Evolutionary conservation across 1,284 basidiomycete species (phyloP), one percentile per base, ranked within the genome.

Genomic region (Grifola frondosa): DNA sequence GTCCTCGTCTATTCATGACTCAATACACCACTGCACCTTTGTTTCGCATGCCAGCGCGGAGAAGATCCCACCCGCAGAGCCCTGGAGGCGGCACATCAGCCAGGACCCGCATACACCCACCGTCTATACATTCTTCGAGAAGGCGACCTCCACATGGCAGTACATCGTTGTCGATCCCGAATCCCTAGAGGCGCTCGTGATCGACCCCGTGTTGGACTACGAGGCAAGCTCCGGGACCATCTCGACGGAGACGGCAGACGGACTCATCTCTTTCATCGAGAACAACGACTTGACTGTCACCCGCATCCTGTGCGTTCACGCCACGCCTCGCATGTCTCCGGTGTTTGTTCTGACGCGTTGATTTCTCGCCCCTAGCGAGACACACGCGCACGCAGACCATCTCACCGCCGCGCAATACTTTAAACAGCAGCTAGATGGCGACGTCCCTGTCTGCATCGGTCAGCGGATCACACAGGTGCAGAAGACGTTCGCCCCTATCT

Each of bases 371-470:
- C 28, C 10, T 35, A 69, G 68, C 5, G 68, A 72, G 48, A 70
- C 68, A 3, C 69, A 70, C 39, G 69, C 70, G 1, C 70, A 72
- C 39, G 68, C 70, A 8, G 68, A 72, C 52, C 69, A 71, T 48
- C 59, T 71, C 21, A 67, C 65, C 5, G 65, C 67, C 7, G 64
- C 69, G 3, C 69, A 67, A 48, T 69, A 69, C 52, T 49, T 63
- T 44, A 68, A 67, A 47, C 51, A 53, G 10, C 58, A 59, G 24
- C 54, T 70, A 15, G 54, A 56, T 1, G 60, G 58, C 4, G 40
- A 58, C 25, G 48, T 62, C 8, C 57, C 66, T 22, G 57, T 70
- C 4, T 67, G 67, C 42, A 71, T 72, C 32, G 69, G 69, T 11
- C 52, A 59, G 22, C 60, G 68, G 29, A 71, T 72, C 48, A 57